Conservation (phyloP, 164 flowering plant genomes). For the Brasenia schreberi region DNA sequence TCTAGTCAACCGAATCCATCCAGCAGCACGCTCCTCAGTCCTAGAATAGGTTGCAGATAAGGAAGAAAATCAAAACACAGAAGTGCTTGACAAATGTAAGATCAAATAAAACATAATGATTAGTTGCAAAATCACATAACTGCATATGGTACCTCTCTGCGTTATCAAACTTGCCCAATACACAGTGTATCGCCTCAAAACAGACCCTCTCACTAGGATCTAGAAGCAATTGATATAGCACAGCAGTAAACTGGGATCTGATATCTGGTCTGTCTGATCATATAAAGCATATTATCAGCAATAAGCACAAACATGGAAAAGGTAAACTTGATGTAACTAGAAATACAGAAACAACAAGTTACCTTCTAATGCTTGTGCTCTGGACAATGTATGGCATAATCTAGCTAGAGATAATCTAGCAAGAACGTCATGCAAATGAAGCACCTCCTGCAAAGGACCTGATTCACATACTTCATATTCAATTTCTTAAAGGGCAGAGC, state of each 20-base stretch:
- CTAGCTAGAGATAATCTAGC: constrained; percentile 94
- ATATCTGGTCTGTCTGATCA: constrained; percentile 83
- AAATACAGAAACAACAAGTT: constrained; percentile 6
- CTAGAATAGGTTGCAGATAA: constrained; percentile 19
- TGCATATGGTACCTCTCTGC: constrained; percentile 48
- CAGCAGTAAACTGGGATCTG: constrained; percentile 74
- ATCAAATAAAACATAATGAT: neutral
- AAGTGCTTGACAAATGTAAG: neutral
- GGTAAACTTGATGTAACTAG: neutral
- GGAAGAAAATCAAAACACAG: constrained; percentile 1
- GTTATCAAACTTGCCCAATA: constrained; percentile 77
- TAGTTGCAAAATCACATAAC: too few species aligned
- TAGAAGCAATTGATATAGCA: constrained; percentile 91
- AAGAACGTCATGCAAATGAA: constrained; percentile 95
- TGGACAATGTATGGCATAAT: constrained; percentile 74
- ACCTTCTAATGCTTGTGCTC: constrained; percentile 95
- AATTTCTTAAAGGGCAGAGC: neutral
- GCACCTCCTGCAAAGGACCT: constrained; percentile 96
- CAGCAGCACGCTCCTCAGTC: constrained; percentile 94
- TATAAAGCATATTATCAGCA: neutral
- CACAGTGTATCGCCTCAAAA: constrained; percentile 91
- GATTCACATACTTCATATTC: constrained; percentile 10
- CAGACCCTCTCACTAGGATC: constrained; percentile 99
- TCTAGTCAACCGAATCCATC: constrained; percentile 92
- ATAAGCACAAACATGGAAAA: neutral